Conservation (phyloP, 345 rosid genomes). For the Kandelia obovata region DNA sequence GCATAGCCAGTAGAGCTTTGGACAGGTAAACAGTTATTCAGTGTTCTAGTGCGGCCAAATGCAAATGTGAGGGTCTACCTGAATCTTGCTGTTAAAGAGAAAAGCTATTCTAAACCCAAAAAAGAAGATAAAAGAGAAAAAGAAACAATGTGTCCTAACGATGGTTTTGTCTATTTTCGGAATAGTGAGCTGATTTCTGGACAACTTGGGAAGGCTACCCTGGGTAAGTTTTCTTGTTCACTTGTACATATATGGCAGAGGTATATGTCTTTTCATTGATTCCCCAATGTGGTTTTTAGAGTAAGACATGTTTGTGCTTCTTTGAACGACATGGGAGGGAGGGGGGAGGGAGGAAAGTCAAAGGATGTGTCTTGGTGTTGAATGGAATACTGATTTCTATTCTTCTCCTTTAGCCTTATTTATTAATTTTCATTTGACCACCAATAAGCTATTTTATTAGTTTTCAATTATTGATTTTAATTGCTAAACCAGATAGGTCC, state of each 20-base stretch:
- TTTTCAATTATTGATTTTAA: too few relatives aligned
- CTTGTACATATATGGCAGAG: constrained; percentile 6
- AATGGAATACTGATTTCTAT: not conserved
- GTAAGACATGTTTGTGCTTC: too few relatives aligned
- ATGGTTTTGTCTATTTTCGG: constrained; percentile 92
- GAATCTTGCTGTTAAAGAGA: constrained; percentile 79
- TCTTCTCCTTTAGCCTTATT: not conserved
- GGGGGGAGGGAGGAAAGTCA: too few relatives aligned
- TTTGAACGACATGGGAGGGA: too few relatives aligned
- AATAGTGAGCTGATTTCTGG: constrained; percentile 94
- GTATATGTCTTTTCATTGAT: not conserved
- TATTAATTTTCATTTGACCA: too few relatives aligned
- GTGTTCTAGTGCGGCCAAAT: constrained; percentile 77
- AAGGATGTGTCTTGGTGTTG: not conserved
- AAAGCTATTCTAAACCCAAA: constrained; percentile 53
- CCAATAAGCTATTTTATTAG: too few relatives aligned
- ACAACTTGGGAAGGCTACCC: constrained; percentile 92
- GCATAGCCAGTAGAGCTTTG: constrained; percentile 96
- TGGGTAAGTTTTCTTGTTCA: constrained; percentile 49
- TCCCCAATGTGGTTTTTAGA: not conserved
- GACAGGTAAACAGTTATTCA: constrained; percentile 96
- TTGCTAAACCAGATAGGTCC: not conserved
- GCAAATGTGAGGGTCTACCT: constrained; percentile 71
- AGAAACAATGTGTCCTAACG: constrained; percentile 85
- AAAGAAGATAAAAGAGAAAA: constrained; percentile 50